Conservation (phyloP, 2,329 filamentous ascomycete genomes). For the Scedosporium aurantiacum region DNA sequence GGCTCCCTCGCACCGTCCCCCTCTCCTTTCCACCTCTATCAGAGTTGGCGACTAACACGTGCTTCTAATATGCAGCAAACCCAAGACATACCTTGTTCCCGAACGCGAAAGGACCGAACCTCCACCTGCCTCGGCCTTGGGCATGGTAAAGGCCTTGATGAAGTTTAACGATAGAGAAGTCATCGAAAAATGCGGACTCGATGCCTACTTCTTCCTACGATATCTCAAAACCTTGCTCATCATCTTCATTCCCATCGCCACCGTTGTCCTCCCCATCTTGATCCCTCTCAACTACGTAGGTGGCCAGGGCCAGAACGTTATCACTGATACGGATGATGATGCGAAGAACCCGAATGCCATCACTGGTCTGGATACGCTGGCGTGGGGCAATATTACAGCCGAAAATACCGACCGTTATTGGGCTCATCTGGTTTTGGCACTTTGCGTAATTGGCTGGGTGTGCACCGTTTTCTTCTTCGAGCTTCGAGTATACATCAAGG, state of each 20-base stretch:
- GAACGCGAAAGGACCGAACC: conserved; percentile 73
- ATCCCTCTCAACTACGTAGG: conserved; percentile 73
- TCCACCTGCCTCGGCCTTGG: conserved; percentile 47
- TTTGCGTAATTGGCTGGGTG: conserved; percentile 71
- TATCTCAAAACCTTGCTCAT: conserved; percentile 70
- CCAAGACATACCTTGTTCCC: conserved; percentile 76
- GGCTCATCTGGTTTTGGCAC: conserved; percentile 72
- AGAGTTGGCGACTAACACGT: conserved; percentile 7
- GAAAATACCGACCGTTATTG: conserved; percentile 60
- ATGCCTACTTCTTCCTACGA: conserved; percentile 94
- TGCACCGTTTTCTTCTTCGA: conserved; percentile 82
- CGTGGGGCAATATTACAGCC: conserved; percentile 74
- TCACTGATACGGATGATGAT: conserved; percentile 23
- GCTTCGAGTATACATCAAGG: conserved; percentile 75
- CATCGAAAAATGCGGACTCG: conserved; percentile 89
- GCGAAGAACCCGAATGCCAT: conserved; percentile 15
- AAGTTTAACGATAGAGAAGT: conserved; percentile 65
- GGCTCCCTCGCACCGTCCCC: conserved; percentile 19
- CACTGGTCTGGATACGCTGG: conserved; percentile 67
- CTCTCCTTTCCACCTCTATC: background rate
- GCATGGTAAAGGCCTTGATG: conserved; percentile 49
- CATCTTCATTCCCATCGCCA: conserved; percentile 77
- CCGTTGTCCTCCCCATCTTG: conserved; percentile 72
- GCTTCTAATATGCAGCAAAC: conserved; percentile 43
- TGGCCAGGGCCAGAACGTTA: conserved; percentile 50